Conservation (phyloP, 1,139 yeast species). For the Pichia sp. region DNA sequence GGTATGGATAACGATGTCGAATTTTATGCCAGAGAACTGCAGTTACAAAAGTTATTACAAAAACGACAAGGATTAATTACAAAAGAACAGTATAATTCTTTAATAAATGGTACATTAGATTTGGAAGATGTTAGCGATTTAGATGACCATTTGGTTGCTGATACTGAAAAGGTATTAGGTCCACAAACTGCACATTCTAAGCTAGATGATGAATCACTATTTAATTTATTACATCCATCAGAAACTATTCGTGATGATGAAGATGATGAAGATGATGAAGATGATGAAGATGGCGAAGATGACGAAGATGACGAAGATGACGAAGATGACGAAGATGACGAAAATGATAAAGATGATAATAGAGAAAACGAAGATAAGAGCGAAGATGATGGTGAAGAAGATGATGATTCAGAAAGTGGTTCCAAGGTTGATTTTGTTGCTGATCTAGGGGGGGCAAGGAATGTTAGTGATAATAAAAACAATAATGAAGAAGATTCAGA, state of each 20-base stretch:
- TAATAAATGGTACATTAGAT: constrained; percentile 17
- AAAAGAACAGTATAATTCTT: constrained; percentile 25
- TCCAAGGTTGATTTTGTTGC: neutral
- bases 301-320: constrained; percentile 8
- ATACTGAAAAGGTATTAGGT: constrained; percentile 9
- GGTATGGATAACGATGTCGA: constrained; percentile 49
- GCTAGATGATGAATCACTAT: constrained; percentile 1
- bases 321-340: constrained; percentile 6
- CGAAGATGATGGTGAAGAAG: neutral
- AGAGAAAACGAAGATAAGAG: constrained; percentile 13
- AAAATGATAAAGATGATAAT: neutral
- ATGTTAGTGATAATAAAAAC: too few species aligned
- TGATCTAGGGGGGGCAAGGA: neutral
- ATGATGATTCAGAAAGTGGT: constrained; percentile 3
- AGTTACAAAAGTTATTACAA: constrained; percentile 38
- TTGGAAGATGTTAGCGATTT: constrained; percentile 9
- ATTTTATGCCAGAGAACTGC: constrained; percentile 56
- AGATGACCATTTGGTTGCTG: constrained; percentile 13
- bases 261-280: constrained; percentile 2
- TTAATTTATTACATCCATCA: neutral
- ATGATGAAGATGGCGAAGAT: constrained; percentile 8
- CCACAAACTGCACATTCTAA: constrained; percentile 6
- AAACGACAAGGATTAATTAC: constrained; percentile 29
- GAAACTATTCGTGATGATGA: neutral
- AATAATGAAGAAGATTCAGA: too few species aligned